phyloP scores from a whole-genome alignment of 139 green algal species.

The Chlorella vulgaris region DNA sequence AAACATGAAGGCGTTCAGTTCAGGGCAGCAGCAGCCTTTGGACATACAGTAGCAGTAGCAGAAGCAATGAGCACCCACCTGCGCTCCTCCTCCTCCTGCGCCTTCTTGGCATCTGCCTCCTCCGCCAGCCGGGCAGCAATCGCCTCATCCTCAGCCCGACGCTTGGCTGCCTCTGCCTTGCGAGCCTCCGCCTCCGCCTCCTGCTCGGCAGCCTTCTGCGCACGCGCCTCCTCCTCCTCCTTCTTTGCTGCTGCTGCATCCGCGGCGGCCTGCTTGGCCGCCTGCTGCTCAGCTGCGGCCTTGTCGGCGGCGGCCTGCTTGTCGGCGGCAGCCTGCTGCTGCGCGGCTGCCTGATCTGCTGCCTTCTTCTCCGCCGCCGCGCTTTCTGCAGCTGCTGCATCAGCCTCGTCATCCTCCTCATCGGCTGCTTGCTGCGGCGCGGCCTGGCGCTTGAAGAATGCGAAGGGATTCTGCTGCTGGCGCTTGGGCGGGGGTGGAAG shows the following conservation, averaged over 20 bases:
- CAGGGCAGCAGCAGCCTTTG: too few relatives aligned
- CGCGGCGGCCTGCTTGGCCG: constrained; percentile 8
- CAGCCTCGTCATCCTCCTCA: neutral
- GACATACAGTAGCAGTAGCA: too few relatives aligned
- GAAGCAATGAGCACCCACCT: neutral
- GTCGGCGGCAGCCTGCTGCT: constrained; percentile 3
- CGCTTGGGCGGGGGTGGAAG: neutral
- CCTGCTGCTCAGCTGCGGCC: neutral
- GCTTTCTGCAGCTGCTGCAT: neutral
- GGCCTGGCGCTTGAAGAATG: neutral
- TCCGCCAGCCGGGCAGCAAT: neutral
- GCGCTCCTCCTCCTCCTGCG: constrained; percentile 7
- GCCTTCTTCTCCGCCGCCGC: neutral
- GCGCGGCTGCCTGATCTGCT: neutral
- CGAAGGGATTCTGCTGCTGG: neutral
- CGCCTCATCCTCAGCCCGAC: constrained; percentile 25
- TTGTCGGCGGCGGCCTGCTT: neutral
- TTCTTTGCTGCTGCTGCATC: neutral
- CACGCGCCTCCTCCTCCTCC: constrained; percentile 10
- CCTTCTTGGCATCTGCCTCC: neutral
- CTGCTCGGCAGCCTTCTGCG: constrained; percentile 10
- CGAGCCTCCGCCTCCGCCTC: constrained; percentile 14
- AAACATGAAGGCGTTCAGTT: too few relatives aligned
- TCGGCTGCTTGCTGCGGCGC: neutral
- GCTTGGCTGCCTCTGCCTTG: constrained; percentile 24